Evolutionary conservation across 2,329 filamentous ascomycete genomes (phyloP).

Genomic region (Sporothrix sp.): DNA sequence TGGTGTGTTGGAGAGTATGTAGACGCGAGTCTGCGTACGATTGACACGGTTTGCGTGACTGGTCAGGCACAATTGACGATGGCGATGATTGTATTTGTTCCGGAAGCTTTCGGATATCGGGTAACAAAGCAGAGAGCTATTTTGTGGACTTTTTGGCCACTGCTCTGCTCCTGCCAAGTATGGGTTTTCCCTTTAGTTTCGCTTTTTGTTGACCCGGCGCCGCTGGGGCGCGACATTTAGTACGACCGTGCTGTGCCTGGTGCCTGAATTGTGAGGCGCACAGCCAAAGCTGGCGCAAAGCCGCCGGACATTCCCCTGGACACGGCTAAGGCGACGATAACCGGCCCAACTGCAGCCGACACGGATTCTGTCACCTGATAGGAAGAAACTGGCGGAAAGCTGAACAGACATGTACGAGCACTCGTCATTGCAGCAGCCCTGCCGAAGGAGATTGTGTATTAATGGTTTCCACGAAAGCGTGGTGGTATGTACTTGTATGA

Average conservation of each 20-base stretch:
- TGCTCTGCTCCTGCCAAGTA: background rate
- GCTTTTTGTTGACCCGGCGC: constrained; percentile 13
- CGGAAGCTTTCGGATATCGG: constrained; percentile 18
- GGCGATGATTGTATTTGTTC: constrained; percentile 5
- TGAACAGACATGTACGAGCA: no score
- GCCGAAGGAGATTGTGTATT: no score
- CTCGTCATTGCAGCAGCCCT: no score
- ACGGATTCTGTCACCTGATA: background rate
- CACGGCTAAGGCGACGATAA: constrained; percentile 1
- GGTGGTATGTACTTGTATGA: no score
- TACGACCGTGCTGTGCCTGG: background rate
- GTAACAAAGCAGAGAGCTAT: constrained; percentile 11
- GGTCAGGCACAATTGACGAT: background rate
- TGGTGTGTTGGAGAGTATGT: background rate
- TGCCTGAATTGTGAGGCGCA: constrained; percentile 11
- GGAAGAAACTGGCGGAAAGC: background rate
- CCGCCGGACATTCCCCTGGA: background rate
- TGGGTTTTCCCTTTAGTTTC: constrained; percentile 3
- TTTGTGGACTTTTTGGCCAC: constrained; percentile 5
- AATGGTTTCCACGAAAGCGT: no score
- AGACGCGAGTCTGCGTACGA: constrained; percentile 4
- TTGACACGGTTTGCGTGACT: constrained; percentile 7
- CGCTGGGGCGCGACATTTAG: background rate
- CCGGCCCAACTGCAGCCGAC: background rate
- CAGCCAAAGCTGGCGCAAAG: background rate